Evolutionary conservation across 1,284 basidiomycete species (phyloP).

Genomic region (Malassezia japonica): DNA sequence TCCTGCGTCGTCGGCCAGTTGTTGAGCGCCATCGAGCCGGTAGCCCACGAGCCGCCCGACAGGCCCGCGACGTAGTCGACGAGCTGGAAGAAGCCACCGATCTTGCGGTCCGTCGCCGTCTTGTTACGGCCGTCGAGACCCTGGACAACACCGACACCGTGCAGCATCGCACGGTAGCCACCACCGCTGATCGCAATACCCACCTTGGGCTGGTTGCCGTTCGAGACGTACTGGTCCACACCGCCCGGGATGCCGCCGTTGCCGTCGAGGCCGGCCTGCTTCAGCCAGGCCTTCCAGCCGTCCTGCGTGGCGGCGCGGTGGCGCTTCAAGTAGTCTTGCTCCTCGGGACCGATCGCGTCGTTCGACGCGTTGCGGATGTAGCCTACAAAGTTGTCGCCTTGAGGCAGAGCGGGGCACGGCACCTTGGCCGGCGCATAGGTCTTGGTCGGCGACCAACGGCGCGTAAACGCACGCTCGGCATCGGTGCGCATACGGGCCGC

Average conservation of each 20-base stretch:
- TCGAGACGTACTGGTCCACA: slow-evolving; percentile 27
- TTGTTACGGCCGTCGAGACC: slow-evolving; percentile 39
- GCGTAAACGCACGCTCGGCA: slow-evolving; percentile 14
- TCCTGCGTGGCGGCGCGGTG: slow-evolving; percentile 17
- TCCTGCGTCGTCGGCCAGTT: slow-evolving; percentile 36
- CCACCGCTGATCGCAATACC: slow-evolving; percentile 51
- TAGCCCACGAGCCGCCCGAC: slow-evolving; percentile 43
- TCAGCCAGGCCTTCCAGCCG: slow-evolving; percentile 33
- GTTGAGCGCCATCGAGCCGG: slow-evolving; percentile 33
- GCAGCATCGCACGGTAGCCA: slow-evolving; percentile 52
- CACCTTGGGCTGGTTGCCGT: slow-evolving; percentile 40
- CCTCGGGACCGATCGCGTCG: slow-evolving; percentile 22
- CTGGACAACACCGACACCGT: slow-evolving; percentile 30
- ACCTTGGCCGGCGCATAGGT: slow-evolving; percentile 29
- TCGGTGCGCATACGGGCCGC: slow-evolving; percentile 7
- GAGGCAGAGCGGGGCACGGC: slow-evolving; percentile 28
- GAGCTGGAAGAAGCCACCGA: slow-evolving; percentile 41
- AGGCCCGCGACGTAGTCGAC: slow-evolving; percentile 43
- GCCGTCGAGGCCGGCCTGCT: slow-evolving; percentile 21
- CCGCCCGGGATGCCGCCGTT: slow-evolving; percentile 24
- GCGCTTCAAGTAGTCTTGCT: slow-evolving; percentile 28
- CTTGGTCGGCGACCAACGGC: slow-evolving; percentile 26
- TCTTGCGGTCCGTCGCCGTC: slow-evolving; percentile 35
- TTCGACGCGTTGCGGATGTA: slow-evolving; percentile 29
- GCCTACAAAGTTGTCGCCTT: slow-evolving; percentile 20